These are phyloP conservation scores for Lasiosphaeris hirsuta DNA, from an alignment of 495 filamentous ascomycete genomes.

Conservation along the genomic window DNA sequence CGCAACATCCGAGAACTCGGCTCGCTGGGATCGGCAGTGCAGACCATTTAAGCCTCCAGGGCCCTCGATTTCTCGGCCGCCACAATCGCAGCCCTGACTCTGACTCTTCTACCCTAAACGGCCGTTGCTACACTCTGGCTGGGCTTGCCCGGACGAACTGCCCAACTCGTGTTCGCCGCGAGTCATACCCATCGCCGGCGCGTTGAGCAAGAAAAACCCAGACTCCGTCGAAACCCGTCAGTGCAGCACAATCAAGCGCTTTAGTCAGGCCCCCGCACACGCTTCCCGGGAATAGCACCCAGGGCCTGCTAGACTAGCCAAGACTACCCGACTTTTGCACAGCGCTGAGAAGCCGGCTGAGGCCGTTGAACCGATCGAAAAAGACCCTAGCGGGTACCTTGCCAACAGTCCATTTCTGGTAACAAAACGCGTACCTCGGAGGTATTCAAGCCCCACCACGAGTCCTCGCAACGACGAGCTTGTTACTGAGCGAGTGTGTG, in stretches of 20 bases:
- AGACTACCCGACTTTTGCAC: too few relatives aligned
- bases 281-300: neutral
- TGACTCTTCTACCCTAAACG: conserved; percentile 8
- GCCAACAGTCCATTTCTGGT: neutral
- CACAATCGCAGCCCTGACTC: neutral
- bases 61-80: neutral
- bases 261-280: conserved; percentile 10
- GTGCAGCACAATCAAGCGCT: conserved; percentile 6
- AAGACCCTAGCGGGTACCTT: conserved; percentile 2
- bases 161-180: neutral
- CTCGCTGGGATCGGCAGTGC: too few relatives aligned
- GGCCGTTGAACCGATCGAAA: neutral
- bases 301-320: too few relatives aligned
- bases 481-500: too few relatives aligned
- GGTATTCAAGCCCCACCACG: too few relatives aligned
- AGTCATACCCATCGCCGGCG: neutral
- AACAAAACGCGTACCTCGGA: neutral
- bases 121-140: neutral
- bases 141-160: too few relatives aligned
- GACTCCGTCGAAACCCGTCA: neutral
- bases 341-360: neutral
- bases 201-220: neutral
- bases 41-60: too few relatives aligned
- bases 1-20: too few relatives aligned
- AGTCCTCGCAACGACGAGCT: too few relatives aligned